Conservation (phyloP, 1,139 yeast species). For the Geotrichum bryndzae region DNA sequence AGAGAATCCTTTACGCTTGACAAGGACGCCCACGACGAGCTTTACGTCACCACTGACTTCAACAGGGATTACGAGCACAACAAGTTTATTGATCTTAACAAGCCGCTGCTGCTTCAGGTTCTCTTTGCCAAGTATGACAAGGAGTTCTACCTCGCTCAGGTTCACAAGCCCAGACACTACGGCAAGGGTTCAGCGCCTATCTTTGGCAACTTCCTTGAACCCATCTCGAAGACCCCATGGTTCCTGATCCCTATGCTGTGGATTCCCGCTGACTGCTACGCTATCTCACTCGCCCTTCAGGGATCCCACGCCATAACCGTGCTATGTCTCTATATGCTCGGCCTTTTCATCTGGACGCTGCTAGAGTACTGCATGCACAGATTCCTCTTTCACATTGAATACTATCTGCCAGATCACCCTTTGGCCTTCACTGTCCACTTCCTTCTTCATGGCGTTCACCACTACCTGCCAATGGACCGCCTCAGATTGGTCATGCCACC, state of each 20-base stretch:
- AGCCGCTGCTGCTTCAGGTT: conserved; percentile 77
- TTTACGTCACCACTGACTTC: conserved; percentile 75
- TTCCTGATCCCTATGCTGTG: conserved; percentile 80
- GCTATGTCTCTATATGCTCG: conserved; percentile 46
- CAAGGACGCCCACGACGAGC: conserved; percentile 50
- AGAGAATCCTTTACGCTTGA: conserved; percentile 26
- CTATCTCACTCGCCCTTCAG: conserved; percentile 37
- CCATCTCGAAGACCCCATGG: conserved; percentile 67
- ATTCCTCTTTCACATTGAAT: conserved; percentile 86
- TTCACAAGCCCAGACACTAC: conserved; percentile 93
- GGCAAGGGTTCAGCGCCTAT: conserved; percentile 88
- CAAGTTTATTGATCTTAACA: conserved; percentile 76
- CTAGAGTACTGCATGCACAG: conserved; percentile 85
- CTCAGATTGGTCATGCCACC: conserved; percentile 96
- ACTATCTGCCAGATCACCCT: conserved; percentile 74
- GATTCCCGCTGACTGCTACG: conserved; percentile 70
- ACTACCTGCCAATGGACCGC: conserved; percentile 94
- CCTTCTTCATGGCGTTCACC: conserved; percentile 91
- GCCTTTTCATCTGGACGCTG: conserved; percentile 86
- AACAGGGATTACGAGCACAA: conserved; percentile 64
- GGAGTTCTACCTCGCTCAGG: conserved; percentile 89
- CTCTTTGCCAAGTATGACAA: conserved; percentile 66
- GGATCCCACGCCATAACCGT: conserved; percentile 26
- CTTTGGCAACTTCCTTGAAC: conserved; percentile 70
- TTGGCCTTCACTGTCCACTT: conserved; percentile 75